phyloP scores from a whole-genome alignment of 2,329 filamentous ascomycete genomes.

The Chalara sp. region DNA sequence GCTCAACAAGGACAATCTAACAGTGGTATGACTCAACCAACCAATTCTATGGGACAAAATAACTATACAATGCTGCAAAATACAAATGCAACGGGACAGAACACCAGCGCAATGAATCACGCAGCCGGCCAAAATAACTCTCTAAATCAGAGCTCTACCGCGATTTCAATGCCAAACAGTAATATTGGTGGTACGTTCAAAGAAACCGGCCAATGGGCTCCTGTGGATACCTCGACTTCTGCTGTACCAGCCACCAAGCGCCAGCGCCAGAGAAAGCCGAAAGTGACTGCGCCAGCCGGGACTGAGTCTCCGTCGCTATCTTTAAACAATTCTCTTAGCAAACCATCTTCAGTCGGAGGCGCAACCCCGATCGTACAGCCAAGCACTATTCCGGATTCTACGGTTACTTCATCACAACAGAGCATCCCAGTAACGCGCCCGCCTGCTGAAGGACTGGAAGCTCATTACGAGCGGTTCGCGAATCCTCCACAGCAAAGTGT shows the following conservation, averaged over 20 bases:
- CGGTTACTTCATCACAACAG: conserved; percentile 17
- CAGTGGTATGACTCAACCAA: background rate
- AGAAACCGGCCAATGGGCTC: conserved; percentile 21
- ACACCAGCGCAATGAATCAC: background rate
- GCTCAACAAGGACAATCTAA: background rate
- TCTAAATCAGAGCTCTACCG: background rate
- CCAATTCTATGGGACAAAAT: background rate
- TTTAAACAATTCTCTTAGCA: background rate
- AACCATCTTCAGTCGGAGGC: conserved; percentile 1
- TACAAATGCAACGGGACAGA: background rate
- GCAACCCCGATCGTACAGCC: conserved; percentile 22
- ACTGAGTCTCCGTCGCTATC: conserved; percentile 15
- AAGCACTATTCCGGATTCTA: conserved; percentile 24
- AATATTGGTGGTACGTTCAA: conserved; percentile 11
- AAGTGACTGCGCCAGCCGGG: conserved; percentile 25
- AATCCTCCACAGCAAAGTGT: conserved; percentile 1
- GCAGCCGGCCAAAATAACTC: background rate
- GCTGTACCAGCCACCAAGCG: conserved; percentile 30
- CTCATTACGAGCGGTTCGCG: conserved; percentile 26
- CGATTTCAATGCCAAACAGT: background rate
- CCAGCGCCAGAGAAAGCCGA: conserved; percentile 32
- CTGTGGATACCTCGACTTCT: conserved; percentile 17
- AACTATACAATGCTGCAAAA: conserved; percentile 5
- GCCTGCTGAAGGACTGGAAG: conserved; percentile 25
- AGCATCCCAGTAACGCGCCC: conserved; percentile 20